Evolutionary conservation across 2,329 filamentous ascomycete species (phyloP).

Genomic region (Sclerotinia trifoliorum): DNA sequence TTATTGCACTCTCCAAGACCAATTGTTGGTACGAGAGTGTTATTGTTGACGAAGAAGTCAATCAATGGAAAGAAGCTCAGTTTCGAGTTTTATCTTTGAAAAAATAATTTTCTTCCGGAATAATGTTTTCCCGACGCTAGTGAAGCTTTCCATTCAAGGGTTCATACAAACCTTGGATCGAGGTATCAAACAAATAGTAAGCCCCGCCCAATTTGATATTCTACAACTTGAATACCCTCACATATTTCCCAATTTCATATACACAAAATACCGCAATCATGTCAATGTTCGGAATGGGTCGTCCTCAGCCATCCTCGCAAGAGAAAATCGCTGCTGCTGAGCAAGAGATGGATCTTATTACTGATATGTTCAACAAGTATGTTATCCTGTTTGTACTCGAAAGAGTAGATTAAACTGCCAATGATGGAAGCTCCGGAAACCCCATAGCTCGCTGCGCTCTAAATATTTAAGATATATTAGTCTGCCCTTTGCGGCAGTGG

Average conservation of each 20-base stretch:
- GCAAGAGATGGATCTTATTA: conserved; percentile 95
- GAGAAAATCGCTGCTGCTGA: conserved; percentile 97
- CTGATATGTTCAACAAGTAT: conserved; percentile 98
- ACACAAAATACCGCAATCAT: conserved; percentile 46
- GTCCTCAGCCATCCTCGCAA: conserved; percentile 85
- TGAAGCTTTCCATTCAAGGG: conserved; percentile 11
- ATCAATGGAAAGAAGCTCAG: neutral
- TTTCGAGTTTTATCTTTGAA: conserved; percentile 7
- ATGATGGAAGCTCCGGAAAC: neutral
- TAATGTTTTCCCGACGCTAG: conserved; percentile 12
- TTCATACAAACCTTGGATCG: neutral
- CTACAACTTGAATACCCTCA: neutral
- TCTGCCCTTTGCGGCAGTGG: conserved; percentile 10
- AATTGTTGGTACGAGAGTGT: conserved; percentile 14
- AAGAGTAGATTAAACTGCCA: conserved; percentile 13
- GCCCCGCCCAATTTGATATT: neutral
- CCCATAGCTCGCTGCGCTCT: neutral
- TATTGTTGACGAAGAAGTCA: neutral
- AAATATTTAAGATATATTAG: neutral
- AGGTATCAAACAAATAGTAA: conserved; percentile 1
- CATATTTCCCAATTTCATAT: neutral
- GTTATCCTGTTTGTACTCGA: conserved; percentile 27
- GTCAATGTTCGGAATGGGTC: conserved; percentile 71
- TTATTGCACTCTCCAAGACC: conserved; percentile 1
- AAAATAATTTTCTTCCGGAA: conserved; percentile 7